Percentiles rank a stretch among this genome's conserved stretches.
Conservation (phyloP, 2,329 filamentous ascomycete genomes). For the Chaetomiaceae sp. region DNA sequence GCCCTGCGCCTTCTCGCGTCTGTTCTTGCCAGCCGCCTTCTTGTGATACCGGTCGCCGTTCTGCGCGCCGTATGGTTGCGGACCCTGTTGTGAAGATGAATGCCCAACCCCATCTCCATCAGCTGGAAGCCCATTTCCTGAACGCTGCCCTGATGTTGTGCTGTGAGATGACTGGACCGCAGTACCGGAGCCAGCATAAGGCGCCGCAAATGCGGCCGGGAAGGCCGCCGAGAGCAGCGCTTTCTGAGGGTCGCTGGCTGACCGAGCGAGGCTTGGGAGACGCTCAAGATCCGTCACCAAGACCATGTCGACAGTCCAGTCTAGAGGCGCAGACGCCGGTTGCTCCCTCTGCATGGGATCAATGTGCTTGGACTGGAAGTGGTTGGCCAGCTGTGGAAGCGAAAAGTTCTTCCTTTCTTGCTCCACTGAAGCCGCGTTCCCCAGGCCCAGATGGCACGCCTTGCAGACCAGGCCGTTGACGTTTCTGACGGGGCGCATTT, state of each 20-base stretch:
- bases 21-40: slow-evolving; percentile 15
- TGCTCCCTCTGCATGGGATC: slow-evolving; percentile 25
- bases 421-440: slow-evolving; percentile 24
- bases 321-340: slow-evolving; percentile 27
- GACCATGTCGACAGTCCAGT: slow-evolving; percentile 48
- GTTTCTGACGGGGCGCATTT: slow-evolving; percentile 53
- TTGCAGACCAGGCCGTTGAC: slow-evolving; percentile 53
- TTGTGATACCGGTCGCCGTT: slow-evolving; percentile 16
- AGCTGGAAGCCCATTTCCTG: slow-evolving; percentile 5
- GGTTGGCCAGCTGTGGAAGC: slow-evolving; percentile 56
- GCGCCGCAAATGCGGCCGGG: slow-evolving; percentile 31
- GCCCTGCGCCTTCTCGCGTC: slow-evolving; percentile 9
- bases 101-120: slow-evolving; percentile 13
- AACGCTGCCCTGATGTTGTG: background rate
- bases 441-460: slow-evolving; percentile 43
- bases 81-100: slow-evolving; percentile 20
- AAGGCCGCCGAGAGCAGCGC: slow-evolving; percentile 39
- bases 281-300: slow-evolving; percentile 35
- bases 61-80: slow-evolving; percentile 8
- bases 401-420: slow-evolving; percentile 44
- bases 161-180: background rate
- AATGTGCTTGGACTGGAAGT: slow-evolving; percentile 48
- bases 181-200: background rate
- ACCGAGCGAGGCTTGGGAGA: slow-evolving; percentile 29
- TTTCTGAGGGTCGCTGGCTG: slow-evolving; percentile 32